A percentile compares a stretch with the other conserved stretches of the same genome.
These are phyloP conservation scores for Zasmidium citrigriseum DNA, from an alignment of 2,329 filamentous ascomycete species.

Conservation along the genomic window DNA sequence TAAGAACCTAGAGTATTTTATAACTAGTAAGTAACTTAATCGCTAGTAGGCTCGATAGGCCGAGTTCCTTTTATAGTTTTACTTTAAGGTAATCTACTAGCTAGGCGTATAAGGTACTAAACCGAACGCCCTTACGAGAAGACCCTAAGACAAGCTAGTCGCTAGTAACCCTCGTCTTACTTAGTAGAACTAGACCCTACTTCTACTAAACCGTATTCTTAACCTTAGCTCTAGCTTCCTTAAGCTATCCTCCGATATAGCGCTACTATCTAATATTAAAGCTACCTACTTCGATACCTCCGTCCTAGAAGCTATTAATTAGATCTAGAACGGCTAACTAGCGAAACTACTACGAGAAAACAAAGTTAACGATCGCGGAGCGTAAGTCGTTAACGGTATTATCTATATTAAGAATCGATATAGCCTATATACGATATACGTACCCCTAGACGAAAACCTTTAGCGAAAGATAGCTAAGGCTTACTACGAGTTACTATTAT, in stretches of 20 bases:
- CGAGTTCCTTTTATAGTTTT: background rate
- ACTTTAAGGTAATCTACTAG: background rate
- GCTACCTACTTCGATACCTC: background rate
- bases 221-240: background rate
- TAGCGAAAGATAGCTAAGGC: background rate
- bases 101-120: background rate
- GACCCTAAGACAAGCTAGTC: constrained; percentile 24
- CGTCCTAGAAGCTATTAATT: background rate
- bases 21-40: background rate
- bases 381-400: background rate
- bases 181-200: background rate
- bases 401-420: background rate
- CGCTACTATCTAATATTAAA: background rate
- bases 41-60: background rate
- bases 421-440: background rate
- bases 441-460: background rate
- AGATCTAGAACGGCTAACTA: background rate
- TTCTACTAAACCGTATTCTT: background rate
- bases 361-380: background rate
- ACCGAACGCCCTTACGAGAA: background rate
- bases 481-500: background rate
- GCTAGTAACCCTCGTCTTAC: background rate
- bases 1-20: constrained; percentile 23
- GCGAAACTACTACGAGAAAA: background rate
- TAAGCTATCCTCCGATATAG: no score